A percentile compares a stretch with the other conserved stretches of the same genome.
These are phyloP conservation scores for Fraxinus dipetala DNA, from an alignment of 305 asterid genomes.

Conservation along the genomic window DNA sequence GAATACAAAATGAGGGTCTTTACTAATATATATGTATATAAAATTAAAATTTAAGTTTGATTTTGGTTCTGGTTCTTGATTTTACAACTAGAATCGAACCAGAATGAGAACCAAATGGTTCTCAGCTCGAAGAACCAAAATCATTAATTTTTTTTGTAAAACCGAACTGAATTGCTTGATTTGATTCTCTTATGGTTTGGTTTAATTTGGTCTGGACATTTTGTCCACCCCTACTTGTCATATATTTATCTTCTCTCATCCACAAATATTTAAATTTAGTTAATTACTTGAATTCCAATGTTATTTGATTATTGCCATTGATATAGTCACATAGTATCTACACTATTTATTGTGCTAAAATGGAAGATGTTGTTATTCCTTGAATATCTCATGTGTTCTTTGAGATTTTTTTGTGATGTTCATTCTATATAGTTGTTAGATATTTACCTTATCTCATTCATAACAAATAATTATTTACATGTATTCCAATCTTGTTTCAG, in stretches of 20 bases:
- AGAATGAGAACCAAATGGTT: too few relatives aligned
- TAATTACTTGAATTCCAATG: not conserved
- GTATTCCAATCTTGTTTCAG: constrained; percentile 42
- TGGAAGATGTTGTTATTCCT: not conserved
- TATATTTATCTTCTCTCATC: not conserved
- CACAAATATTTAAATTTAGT: not conserved
- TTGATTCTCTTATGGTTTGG: too few relatives aligned
- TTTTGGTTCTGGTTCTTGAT: too few relatives aligned
- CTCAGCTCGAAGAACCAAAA: too few relatives aligned
- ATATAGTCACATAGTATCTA: not conserved
- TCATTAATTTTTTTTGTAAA: too few relatives aligned
- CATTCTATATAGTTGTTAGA: not conserved
- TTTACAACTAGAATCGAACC: too few relatives aligned
- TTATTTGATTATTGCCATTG: not conserved
- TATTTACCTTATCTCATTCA: not conserved
- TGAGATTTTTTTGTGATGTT: not conserved
- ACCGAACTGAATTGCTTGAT: too few relatives aligned
- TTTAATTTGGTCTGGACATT: too few relatives aligned
- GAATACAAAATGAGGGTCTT: too few relatives aligned
- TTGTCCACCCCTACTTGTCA: not conserved
- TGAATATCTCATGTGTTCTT: not conserved
- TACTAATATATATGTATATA: too few relatives aligned
- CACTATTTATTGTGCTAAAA: not conserved
- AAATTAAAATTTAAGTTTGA: too few relatives aligned
- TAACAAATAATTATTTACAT: not conserved